Evolutionary conservation across 345 rosid species (phyloP).

Genomic region (Erodium maritimum): DNA sequence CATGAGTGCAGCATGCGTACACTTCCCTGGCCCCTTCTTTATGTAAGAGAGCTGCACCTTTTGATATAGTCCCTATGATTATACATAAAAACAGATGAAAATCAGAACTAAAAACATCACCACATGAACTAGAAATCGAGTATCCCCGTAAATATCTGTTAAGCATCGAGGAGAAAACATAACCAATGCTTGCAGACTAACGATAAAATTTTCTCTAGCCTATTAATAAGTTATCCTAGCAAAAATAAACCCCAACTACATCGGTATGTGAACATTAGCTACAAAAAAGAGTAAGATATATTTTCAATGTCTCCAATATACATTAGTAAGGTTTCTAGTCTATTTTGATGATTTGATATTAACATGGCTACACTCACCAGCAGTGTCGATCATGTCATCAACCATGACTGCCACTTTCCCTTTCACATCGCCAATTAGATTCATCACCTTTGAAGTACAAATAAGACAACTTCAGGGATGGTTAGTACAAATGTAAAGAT

Average conservation of each 20-base stretch:
- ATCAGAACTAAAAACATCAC: not conserved
- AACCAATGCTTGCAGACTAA: not conserved
- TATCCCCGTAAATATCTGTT: not conserved
- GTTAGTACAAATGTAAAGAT: no score
- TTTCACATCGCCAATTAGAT: slow-evolving; percentile 88
- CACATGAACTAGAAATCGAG: not conserved
- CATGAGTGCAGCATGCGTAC: slow-evolving; percentile 89
- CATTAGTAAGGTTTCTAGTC: not conserved
- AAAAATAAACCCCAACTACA: no score
- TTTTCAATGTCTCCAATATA: not conserved
- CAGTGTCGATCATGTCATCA: slow-evolving; percentile 98
- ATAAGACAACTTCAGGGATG: not conserved
- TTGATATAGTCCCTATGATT: slow-evolving; percentile 66
- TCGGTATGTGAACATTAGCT: not conserved
- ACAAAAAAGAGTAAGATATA: not conserved
- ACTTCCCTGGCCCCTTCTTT: slow-evolving; percentile 98
- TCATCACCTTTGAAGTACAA: slow-evolving; percentile 65
- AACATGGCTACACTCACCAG: slow-evolving; percentile 36
- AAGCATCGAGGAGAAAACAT: not conserved
- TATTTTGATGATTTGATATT: not conserved
- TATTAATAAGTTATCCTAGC: not conserved
- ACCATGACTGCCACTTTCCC: slow-evolving; percentile 97
- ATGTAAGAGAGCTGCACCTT: slow-evolving; percentile 94
- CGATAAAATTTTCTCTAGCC: not conserved
- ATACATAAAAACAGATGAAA: not conserved